A percentile compares a stretch with the other conserved stretches of the same genome.
Conservation (phyloP, 2,329 filamentous ascomycete genomes). For the Didymella pinodella region DNA sequence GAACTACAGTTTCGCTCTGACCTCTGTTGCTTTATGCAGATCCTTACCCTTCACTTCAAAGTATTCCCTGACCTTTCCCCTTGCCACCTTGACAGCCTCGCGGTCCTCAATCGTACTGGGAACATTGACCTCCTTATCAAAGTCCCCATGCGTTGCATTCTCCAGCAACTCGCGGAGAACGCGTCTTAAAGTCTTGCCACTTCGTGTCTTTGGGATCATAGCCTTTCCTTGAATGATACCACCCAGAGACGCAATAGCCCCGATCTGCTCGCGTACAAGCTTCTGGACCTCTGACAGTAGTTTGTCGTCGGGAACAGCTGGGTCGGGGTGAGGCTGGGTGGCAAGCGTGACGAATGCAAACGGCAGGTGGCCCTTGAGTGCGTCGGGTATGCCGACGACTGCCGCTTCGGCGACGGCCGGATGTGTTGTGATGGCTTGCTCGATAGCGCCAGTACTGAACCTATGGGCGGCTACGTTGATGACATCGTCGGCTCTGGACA, state of each 20-base stretch:
- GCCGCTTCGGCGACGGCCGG: constrained; percentile 81
- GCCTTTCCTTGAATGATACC: constrained; percentile 84
- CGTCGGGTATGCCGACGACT: constrained; percentile 84
- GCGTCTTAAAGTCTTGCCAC: constrained; percentile 87
- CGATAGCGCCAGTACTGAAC: constrained; percentile 88
- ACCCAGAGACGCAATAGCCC: constrained; percentile 83
- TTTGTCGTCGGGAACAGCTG: constrained; percentile 58
- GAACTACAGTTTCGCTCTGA: constrained; percentile 52
- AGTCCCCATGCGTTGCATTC: constrained; percentile 77
- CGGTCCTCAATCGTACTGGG: constrained; percentile 88
- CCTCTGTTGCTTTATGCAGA: constrained; percentile 50
- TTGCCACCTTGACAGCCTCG: constrained; percentile 76
- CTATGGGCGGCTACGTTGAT: constrained; percentile 96
- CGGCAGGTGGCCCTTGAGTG: constrained; percentile 87
- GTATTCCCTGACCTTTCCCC: constrained; percentile 75
- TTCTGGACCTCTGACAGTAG: constrained; percentile 72
- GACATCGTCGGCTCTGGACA: constrained; percentile 78
- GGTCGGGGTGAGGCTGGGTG: constrained; percentile 59
- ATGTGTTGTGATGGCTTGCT: constrained; percentile 88
- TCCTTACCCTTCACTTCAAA: constrained; percentile 63
- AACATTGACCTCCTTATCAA: constrained; percentile 74
- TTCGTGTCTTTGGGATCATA: constrained; percentile 90
- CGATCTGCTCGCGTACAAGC: constrained; percentile 80
- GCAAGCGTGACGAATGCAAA: constrained; percentile 83
- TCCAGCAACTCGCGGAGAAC: constrained; percentile 85